Evolutionary conservation across 495 filamentous ascomycete species (phyloP), one percentile per base, ranked within the genome.

Genomic region (Filosporella fistucella): DNA sequence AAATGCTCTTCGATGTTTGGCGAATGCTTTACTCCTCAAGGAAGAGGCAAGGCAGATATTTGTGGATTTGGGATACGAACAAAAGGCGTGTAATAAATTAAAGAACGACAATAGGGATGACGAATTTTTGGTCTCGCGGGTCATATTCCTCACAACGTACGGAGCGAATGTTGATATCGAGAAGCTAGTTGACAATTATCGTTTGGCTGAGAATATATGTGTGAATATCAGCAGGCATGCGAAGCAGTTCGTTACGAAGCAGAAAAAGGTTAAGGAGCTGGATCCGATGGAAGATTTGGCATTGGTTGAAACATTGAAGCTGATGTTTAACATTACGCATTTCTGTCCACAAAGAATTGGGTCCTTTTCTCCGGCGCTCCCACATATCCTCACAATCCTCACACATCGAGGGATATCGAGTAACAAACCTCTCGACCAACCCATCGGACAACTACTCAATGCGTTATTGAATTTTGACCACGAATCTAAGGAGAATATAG

Each of bases 111-210:
- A 72, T 55, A 72, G 74, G 13, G 90, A 97, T 40, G 86, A 98
- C 57, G 91, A 98, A 62, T 95, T 98, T 67, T 69, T 96, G 0
- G 68, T 80, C 26, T 85, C 85, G 33, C 77, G 93, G 25, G 84
- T 98, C 17, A 66, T 97, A 8, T 89, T 97, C 50, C 69, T 96
- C 2, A 77, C 84, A 11, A 97, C 93, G 0, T 97, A 96, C 56
- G 76, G 81, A 23, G 90, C 89, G 4, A 78, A 75, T 4, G 58
- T 86, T 40, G 70, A 89, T 52, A 81, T 93, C 41, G 68, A 76
- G 22, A 64, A 70, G 0, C 74, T 96, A 2, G 77, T 95, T 45
- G 76, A 85, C 25, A 60, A 89, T 20, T 66, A 91, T 59, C 67
- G 76, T 5, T 67, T 97, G 3, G 86, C 80, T 2, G 80, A 86